Base-by-base conservation (phyloP, 1,139 yeast genomes). In the Geotrichum fermentans region DNA sequence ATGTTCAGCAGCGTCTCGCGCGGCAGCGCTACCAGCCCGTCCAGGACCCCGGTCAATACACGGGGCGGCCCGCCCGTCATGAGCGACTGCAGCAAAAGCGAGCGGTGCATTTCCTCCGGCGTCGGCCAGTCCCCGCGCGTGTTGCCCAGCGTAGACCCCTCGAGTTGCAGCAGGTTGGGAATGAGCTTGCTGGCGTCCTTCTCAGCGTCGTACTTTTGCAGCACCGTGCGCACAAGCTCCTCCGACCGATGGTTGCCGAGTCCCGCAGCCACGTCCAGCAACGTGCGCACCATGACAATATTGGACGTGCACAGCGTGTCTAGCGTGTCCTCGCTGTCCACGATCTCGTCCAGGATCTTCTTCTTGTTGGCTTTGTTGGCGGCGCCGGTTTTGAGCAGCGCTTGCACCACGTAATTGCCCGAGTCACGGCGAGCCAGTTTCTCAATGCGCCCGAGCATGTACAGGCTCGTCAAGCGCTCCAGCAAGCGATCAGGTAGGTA, bases 121-220 rank as follows among this genome's bases (percentile, higher is more conserved):
- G 95, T 85, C 42, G 95, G 95, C 95, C 95, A 85, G 63, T 87
- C 95, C 58, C 82, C 95, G 57, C 79, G 76, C 1, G 88, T 83
- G 63, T 85, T 84, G 28, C 94, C 94, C 52, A 86, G 69, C 1
- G 95, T 87, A 0, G 95, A 85, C 1, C 77, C 69, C 2, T 80
- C 73, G 53, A 87, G 69, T 59, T 77, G 77, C 47, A 87, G 71
- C 18, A 83, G 74, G 53, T 82, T 82, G 59, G 85, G 95, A 57
- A 86, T 77, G 20, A 84, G 73, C 28, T 73, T 52, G 2, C 50
- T 57, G 35, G 75, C 71, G 28, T 66, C 67, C 36, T 62, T 61
- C 14, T 67, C 68, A 1, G 75, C 73, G 17, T 72, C 71, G 30
- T 80, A 82, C 59, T 80, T 81, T 50, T 71, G 70, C 40, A 80